Base-by-base conservation (phyloP, 164 flowering plant genomes). In the Dillenia suffruticosa region DNA sequence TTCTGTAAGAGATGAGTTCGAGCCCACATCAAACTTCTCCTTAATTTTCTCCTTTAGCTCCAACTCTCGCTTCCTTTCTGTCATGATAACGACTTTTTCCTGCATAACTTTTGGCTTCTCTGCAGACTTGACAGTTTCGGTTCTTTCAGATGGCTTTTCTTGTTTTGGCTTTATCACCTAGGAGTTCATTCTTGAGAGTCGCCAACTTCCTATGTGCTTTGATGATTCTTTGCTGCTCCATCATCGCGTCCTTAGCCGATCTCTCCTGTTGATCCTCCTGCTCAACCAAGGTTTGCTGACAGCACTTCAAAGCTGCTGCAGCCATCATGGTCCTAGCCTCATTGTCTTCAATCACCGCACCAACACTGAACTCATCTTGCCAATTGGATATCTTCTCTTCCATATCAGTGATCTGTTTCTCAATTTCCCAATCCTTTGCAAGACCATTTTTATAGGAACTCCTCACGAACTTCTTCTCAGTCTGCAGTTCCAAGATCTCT, bases 291-390 rank as follows among this genome's bases (percentile, higher is more conserved):
- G 83, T 81, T 43, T 81, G 85, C 44, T 83, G 73, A 67, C 94
- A 90, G 46, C 90, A 82, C 58, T 76, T 74, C 19, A 90, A 52
- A n/a, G 92, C 93, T 2, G 85, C 74, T 46, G 80, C 67, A 7
- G 90, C 86, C 93, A 90, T 90, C 61, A 90, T 51, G 19, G 54
- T 74, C 13, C 88, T 78, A 59, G 93, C 93, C 46, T 87, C 96
- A 5, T 71, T 81, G 68, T 90, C 91, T 62, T 85, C 87, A 49
- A 87, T 85, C 14, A 79, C 83, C 1, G 56, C 63, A 9, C 78
- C 70, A 15, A 73, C 74, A 19, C 75, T 68, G 63, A 84, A 87
- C 49, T 87, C 96, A 58, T 87, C 94, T 61, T 90, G 83, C 72
- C 86, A 60, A 5, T 17, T 63, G 61, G 69, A 76, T 9, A 86